Evolutionary conservation across 1,284 basidiomycete species (phyloP), one percentile per base, ranked within the genome.

Genomic region (Moesziomyces sp.): DNA sequence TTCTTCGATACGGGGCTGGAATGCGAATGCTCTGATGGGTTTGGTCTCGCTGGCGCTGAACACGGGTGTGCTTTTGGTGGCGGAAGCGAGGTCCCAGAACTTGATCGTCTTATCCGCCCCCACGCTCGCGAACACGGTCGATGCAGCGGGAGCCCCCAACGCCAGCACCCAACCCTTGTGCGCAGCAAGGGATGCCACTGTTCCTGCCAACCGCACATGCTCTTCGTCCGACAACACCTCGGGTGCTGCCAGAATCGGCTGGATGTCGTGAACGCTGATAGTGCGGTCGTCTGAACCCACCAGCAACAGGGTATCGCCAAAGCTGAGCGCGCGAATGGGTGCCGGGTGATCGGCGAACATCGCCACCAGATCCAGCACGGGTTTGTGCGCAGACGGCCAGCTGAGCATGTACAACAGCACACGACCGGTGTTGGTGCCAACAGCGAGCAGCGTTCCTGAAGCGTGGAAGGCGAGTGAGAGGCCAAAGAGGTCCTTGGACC

Each of bases 111-210:
- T 60, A 42, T 77, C 74, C 10, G 63, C 58, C 1, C 52, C 61
- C 7, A 73, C 21, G 28, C 64, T 72, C 1, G 74, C 74, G 35
- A 76, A 58, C 2, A 76, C 45, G 2, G 38, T 42, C 3, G 40
- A 45, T 5, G 58, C 40, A 1, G 52, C 26, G 0, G 58, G 4
- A 0, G 49, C 34, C 1, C 14, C 35, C 3, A 67, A 5, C 0
- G 6, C 65, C 38, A 68, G 24, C 5, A 76, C 35, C 69, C 69
- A 76, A 2, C 69, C 69, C 30, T 64, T 62, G 40, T 76, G 74
- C 3, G 55, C 69, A 5, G 56, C 19, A 0, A 76, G 47, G 1
- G 55, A 51, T 0, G 74, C 69, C 0, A 76, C 74, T 0, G 62
- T 60, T 0, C 58, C 62, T 0, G 58, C 74, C 2, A 54, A n/a